Percentiles rank a stretch among this genome's conserved stretches.
Conservation (phyloP, 495 filamentous ascomycete species). For the Trichoderma reesei region DNA sequence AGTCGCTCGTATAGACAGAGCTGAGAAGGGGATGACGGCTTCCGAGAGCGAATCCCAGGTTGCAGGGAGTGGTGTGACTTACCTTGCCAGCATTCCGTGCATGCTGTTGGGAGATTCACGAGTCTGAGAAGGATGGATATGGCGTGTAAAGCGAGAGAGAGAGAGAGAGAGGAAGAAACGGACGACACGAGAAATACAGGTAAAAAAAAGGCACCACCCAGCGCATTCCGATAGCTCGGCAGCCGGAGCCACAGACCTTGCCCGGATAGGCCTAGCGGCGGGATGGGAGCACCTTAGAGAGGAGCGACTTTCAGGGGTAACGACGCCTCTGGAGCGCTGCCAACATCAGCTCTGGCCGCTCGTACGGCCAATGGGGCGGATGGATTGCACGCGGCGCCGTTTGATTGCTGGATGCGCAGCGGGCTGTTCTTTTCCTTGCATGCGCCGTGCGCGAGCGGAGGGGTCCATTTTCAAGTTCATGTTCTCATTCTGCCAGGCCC, state of each 20-base stretch:
- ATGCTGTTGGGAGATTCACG: too few species aligned
- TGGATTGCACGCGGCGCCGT: too few species aligned
- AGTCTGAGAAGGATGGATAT: too few species aligned
- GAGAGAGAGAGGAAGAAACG: not conserved
- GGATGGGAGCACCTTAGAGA: slow-evolving; percentile 1
- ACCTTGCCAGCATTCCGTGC: too few species aligned
- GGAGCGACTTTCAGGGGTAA: not conserved
- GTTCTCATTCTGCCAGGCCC: too few species aligned
- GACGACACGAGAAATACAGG: not conserved
- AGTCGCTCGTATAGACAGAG: too few species aligned
- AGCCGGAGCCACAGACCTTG: not conserved
- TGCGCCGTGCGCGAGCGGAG: not conserved
- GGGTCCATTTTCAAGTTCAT: too few species aligned
- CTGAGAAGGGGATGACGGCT: too few species aligned
- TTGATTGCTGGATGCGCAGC: not conserved
- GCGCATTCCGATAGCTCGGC: slow-evolving; percentile 3
- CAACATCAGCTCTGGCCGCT: not conserved
- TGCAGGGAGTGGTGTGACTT: too few species aligned
- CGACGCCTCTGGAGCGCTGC: not conserved
- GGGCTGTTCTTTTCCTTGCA: not conserved
- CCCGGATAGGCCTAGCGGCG: not conserved
- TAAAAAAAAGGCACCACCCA: not conserved
- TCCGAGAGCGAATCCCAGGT: too few species aligned
- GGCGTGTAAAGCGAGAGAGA: too few species aligned
- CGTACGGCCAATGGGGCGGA: not conserved